A percentile compares a stretch with the other conserved stretches of the same genome.
Conservation (phyloP, 2,329 filamentous ascomycete genomes). For the Penicillium expansum region DNA sequence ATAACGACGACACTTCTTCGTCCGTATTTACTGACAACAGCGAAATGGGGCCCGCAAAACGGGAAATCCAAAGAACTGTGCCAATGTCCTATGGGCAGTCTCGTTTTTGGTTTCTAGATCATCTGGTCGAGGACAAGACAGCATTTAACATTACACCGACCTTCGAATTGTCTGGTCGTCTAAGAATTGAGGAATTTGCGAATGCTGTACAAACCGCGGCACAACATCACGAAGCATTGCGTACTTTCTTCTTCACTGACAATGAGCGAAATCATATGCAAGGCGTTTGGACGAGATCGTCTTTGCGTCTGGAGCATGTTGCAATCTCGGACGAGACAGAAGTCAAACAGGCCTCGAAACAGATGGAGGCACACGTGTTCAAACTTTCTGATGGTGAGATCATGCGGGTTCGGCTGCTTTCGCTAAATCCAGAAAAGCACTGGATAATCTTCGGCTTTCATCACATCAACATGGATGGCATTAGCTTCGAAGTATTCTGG, state of each 20-base stretch:
- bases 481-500: conserved; percentile 46
- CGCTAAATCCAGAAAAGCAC: conserved; percentile 26
- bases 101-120: conserved; percentile 40
- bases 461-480: conserved; percentile 53
- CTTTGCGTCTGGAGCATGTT: conserved; percentile 28
- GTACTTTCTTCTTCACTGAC: conserved; percentile 32
- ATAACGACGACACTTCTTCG: conserved; percentile 12
- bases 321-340: conserved; percentile 16
- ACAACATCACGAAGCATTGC: conserved; percentile 33
- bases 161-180: conserved; percentile 32
- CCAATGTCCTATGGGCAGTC: conserved; percentile 44
- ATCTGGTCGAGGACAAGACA: conserved; percentile 33
- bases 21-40: conserved; percentile 9
- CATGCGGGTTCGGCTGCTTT: conserved; percentile 19
- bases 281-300: conserved; percentile 26
- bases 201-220: conserved; percentile 34
- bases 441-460: conserved; percentile 48
- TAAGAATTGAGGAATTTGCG: conserved; percentile 32
- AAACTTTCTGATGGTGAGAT: conserved; percentile 40
- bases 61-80: conserved; percentile 4
- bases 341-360: conserved; percentile 19
- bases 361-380: conserved; percentile 33
- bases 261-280: conserved; percentile 13
- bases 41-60: neutral
- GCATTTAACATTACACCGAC: conserved; percentile 42